phyloP scores from a whole-genome alignment of 2,329 filamentous ascomycete genomes.

The Fonsecaea pedrosoi region DNA sequence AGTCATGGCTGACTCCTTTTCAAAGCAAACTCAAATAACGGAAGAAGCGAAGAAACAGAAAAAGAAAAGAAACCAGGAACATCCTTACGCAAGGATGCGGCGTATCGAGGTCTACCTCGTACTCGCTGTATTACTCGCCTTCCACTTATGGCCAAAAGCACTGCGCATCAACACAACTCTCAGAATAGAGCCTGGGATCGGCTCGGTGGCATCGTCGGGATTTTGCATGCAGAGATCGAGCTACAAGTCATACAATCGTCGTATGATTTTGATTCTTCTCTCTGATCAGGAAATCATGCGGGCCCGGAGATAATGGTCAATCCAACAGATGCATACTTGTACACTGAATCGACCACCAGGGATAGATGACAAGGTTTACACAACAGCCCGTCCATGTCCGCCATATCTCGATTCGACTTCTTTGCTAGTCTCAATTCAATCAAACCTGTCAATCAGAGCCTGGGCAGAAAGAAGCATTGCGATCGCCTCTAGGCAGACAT shows the following conservation, averaged over 20 bases:
- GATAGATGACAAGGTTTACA: neutral
- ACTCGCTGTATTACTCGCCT: neutral
- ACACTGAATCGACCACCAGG: neutral
- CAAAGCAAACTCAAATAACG: neutral
- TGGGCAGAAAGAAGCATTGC: conserved; percentile 1
- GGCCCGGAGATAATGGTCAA: neutral
- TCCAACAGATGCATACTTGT: neutral
- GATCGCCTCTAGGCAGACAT: neutral
- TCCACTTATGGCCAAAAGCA: neutral
- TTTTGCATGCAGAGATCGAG: neutral
- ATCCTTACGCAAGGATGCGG: neutral
- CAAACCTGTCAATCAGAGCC: neutral
- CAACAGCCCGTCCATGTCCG: neutral
- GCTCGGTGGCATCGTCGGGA: neutral
- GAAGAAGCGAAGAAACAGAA: neutral
- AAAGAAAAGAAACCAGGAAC: neutral
- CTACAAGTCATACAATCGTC: neutral
- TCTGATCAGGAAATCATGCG: neutral
- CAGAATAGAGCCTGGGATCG: neutral
- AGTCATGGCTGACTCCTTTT: neutral
- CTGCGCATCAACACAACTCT: neutral
- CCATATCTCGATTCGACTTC: conserved; percentile 13
- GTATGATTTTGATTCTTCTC: neutral
- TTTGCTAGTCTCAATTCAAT: neutral
- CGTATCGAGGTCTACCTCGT: neutral